Evolutionary conservation across 2,329 filamentous ascomycete species (phyloP).

Genomic region (Xylariomycetidae sp.): DNA sequence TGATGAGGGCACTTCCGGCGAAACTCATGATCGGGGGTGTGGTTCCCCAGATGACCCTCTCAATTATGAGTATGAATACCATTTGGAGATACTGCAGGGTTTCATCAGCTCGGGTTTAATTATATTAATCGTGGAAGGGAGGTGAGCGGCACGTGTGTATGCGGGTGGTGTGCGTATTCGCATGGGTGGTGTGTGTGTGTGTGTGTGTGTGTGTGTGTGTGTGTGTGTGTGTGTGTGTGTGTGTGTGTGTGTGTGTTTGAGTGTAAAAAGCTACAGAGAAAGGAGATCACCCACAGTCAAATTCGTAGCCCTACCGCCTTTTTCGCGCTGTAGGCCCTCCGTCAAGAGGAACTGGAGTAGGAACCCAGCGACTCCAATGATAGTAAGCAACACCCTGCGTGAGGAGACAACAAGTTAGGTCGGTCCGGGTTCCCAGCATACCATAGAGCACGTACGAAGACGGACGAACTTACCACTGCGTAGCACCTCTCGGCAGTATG

Average conservation of each 20-base stretch:
- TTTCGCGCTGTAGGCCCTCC: constrained; percentile 66
- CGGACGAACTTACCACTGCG: constrained; percentile 40
- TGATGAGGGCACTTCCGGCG: constrained; percentile 35
- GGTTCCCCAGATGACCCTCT: constrained; percentile 39
- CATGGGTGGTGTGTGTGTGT: too few relatives aligned
- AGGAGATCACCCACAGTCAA: constrained; percentile 24
- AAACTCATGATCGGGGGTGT: constrained; percentile 34
- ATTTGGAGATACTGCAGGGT: constrained; percentile 26
- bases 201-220: too few relatives aligned
- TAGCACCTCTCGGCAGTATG: constrained; percentile 25
- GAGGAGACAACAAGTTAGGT: too few relatives aligned
- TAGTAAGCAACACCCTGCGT: constrained; percentile 49
- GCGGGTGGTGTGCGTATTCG: too few relatives aligned
- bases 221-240: too few relatives aligned
- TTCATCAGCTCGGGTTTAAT: too few relatives aligned
- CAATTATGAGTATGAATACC: constrained; percentile 31
- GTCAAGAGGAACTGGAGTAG: constrained; percentile 75
- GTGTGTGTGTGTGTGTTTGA: too few relatives aligned
- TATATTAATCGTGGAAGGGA: too few relatives aligned
- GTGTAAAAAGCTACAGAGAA: too few relatives aligned
- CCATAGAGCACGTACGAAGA: too few relatives aligned
- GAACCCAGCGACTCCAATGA: constrained; percentile 67
- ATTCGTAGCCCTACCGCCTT: constrained; percentile 35
- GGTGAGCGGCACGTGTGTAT: too few relatives aligned
- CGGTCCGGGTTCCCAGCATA: too few relatives aligned